Conservation (phyloP, 768 basidiomycete genomes). For the Suillus subalutaceus region DNA sequence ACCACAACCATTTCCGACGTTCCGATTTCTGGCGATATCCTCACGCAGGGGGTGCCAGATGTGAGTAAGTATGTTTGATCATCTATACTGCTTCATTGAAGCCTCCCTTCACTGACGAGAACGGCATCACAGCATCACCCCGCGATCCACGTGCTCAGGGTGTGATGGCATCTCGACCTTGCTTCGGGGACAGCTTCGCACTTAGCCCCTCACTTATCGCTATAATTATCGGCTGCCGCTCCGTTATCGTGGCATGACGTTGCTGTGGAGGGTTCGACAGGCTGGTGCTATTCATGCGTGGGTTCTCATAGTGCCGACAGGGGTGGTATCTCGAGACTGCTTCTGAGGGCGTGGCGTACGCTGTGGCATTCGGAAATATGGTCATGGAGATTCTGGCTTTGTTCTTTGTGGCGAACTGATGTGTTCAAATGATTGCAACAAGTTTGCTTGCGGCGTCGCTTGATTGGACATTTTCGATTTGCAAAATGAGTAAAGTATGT, state of each 20-base stretch:
- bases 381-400: background rate
- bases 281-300: background rate
- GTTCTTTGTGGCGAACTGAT: background rate
- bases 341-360: background rate
- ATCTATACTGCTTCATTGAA: background rate
- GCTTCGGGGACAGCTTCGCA: background rate
- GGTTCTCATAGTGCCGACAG: conserved; percentile 1
- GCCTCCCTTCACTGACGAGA: background rate
- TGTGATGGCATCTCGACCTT: background rate
- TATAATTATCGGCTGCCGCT: conserved; percentile 3
- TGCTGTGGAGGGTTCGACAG: conserved; percentile 1
- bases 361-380: background rate
- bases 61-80: background rate
- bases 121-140: background rate
- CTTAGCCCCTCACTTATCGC: conserved; percentile 7
- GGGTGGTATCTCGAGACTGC: conserved; percentile 4
- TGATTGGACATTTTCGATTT: background rate
- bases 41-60: background rate
- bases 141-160: conserved; percentile 4
- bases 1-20: conserved; percentile 4
- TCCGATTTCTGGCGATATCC: conserved; percentile 7
- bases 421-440: background rate
- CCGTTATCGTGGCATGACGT: background rate
- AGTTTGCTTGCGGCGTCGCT: background rate
- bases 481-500: background rate